Percentiles rank a stretch among this genome's conserved stretches.
phyloP scores from a whole-genome alignment of 352 stramenopile genomes.

The Globisporangium apiculatum region DNA sequence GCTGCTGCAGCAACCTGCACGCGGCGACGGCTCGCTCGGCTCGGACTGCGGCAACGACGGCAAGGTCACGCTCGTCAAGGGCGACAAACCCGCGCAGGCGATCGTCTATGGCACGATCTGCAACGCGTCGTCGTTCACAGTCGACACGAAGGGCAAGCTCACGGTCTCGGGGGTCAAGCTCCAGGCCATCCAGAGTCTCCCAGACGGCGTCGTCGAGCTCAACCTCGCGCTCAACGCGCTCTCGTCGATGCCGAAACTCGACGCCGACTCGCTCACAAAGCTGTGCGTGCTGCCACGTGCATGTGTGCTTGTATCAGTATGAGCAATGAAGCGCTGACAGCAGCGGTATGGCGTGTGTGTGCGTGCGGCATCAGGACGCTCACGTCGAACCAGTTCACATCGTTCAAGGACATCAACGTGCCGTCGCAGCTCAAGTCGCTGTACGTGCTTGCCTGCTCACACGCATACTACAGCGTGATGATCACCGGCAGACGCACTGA shows the following conservation, averaged over 20 bases:
- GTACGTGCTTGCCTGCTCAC: constrained; percentile 15
- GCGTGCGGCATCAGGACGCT: constrained; percentile 25
- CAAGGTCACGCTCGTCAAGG: constrained; percentile 32
- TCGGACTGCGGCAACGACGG: constrained; percentile 26
- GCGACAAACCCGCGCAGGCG: constrained; percentile 18
- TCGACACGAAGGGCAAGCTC: constrained; percentile 29
- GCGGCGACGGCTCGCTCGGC: background rate
- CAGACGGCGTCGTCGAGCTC: constrained; percentile 32
- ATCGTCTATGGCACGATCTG: constrained; percentile 33
- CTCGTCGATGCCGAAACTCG: constrained; percentile 21
- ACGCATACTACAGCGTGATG: no score
- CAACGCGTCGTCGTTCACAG: constrained; percentile 19
- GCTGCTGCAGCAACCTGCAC: background rate
- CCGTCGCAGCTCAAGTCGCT: constrained; percentile 30
- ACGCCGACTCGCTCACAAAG: constrained; percentile 26
- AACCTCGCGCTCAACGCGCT: constrained; percentile 55
- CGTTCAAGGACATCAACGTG: constrained; percentile 33
- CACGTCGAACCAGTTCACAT: constrained; percentile 38
- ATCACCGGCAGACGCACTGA: no score
- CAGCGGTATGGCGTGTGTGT: background rate
- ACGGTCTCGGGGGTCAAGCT: constrained; percentile 34
- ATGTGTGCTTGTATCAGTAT: background rate
- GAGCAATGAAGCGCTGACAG: background rate
- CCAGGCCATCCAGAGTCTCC: constrained; percentile 36
- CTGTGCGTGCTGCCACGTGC: constrained; percentile 19